Conservation (phyloP, 352 stramenopile genomes). For the Pythium utonaiense region DNA sequence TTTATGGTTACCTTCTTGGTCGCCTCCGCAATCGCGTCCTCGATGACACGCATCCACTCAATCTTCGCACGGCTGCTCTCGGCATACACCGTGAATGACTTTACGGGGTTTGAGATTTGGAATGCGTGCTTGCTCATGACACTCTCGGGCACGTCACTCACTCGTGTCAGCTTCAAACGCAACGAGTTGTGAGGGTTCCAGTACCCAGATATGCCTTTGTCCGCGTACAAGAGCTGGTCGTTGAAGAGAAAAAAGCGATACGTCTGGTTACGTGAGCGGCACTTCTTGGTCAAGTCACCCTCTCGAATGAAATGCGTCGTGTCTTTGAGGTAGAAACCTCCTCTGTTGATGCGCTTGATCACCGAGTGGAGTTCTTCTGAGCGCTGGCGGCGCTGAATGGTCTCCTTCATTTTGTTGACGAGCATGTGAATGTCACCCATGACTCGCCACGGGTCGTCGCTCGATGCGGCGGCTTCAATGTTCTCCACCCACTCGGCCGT, state of each 20-base stretch:
- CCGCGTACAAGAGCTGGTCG: conserved; percentile 79
- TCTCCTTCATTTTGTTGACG: conserved; percentile 87
- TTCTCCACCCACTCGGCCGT: conserved; percentile 45
- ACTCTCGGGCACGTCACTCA: conserved; percentile 69
- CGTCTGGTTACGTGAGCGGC: conserved; percentile 79
- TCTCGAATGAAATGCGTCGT: conserved; percentile 93
- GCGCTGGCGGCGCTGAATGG: conserved; percentile 77
- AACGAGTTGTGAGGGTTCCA: conserved; percentile 87
- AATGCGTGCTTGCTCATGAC: conserved; percentile 77
- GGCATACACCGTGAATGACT: conserved; percentile 82
- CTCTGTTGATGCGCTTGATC: conserved; percentile 89
- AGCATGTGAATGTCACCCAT: conserved; percentile 90
- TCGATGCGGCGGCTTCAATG: conserved; percentile 59
- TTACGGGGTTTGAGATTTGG: conserved; percentile 81
- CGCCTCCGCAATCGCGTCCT: conserved; percentile 65
- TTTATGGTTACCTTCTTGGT: conserved; percentile 80
- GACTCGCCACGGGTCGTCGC: conserved; percentile 71
- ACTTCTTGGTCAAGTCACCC: conserved; percentile 94
- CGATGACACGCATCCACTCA: conserved; percentile 81
- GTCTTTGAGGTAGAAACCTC: conserved; percentile 91
- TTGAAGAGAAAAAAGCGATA: conserved; percentile 91
- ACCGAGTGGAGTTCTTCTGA: conserved; percentile 84
- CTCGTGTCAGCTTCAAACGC: conserved; percentile 76
- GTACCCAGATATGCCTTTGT: conserved; percentile 72
- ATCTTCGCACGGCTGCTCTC: conserved; percentile 60